phyloP scores from a whole-genome alignment of 768 basidiomycete genomes.

The Scleroderma bovista region DNA sequence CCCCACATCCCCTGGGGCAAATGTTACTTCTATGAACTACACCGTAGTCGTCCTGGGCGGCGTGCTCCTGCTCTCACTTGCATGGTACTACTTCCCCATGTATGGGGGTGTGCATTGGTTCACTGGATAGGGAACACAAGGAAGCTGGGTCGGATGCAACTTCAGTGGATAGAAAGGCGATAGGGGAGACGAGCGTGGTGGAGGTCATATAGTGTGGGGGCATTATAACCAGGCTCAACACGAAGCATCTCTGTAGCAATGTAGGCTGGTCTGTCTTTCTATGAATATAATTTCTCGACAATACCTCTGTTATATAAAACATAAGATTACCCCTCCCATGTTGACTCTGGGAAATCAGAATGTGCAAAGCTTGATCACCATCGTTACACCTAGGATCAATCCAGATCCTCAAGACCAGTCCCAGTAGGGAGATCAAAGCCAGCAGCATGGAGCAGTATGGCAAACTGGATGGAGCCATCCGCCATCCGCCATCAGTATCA shows the following conservation, averaged over 20 bases:
- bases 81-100: slow-evolving; percentile 64
- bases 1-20: slow-evolving; percentile 47
- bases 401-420: background rate
- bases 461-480: too few relatives aligned
- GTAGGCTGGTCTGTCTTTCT: too few relatives aligned
- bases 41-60: slow-evolving; percentile 62
- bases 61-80: slow-evolving; percentile 46
- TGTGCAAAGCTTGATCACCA: too few relatives aligned
- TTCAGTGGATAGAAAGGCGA: slow-evolving; percentile 5
- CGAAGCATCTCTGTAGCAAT: too few relatives aligned
- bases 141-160: background rate
- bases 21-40: slow-evolving; percentile 60
- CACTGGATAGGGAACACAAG: slow-evolving; percentile 31
- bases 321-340: too few relatives aligned
- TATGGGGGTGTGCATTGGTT: slow-evolving; percentile 79
- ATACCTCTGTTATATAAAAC: too few relatives aligned
- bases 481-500: too few relatives aligned
- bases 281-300: too few relatives aligned
- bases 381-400: background rate
- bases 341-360: too few relatives aligned
- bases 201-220: background rate
- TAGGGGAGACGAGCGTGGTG: background rate
- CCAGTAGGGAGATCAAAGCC: slow-evolving; percentile 30
- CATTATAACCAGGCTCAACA: background rate
- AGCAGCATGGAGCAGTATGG: too few relatives aligned